Conservation (phyloP, 257 asterid species). For the Haberlea rhodopensis region DNA sequence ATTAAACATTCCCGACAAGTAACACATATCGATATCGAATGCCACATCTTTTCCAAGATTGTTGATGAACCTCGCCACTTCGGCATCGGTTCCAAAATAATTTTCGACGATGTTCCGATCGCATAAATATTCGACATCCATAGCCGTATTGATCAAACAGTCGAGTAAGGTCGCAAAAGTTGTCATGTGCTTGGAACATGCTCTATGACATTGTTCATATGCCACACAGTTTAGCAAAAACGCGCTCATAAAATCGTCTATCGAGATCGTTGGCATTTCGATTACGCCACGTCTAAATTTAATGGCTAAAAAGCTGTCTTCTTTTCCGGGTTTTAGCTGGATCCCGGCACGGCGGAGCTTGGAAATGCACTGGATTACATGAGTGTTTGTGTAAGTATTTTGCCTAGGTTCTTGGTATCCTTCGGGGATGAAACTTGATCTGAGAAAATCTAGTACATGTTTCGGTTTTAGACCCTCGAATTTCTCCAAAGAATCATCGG, state of each 20-base stretch:
- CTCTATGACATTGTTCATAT: constrained; percentile 73
- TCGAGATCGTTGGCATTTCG: constrained; percentile 64
- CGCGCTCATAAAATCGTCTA: constrained; percentile 76
- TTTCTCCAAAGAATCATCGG: constrained; percentile 36
- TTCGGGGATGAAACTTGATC: constrained; percentile 59
- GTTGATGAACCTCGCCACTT: constrained; percentile 63
- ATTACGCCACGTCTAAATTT: constrained; percentile 58
- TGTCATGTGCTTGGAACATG: constrained; percentile 68
- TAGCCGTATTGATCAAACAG: constrained; percentile 55
- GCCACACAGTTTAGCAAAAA: constrained; percentile 82
- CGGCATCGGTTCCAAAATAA: constrained; percentile 69
- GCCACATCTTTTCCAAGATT: constrained; percentile 80
- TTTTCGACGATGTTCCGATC: constrained; percentile 67
- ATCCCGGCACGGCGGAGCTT: constrained; percentile 77
- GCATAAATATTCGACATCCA: constrained; percentile 56
- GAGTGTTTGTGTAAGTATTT: constrained; percentile 27
- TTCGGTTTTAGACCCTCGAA: constrained; percentile 40
- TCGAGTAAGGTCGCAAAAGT: constrained; percentile 70
- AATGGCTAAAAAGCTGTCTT: constrained; percentile 53
- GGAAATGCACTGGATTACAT: constrained; percentile 59
- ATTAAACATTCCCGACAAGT: constrained; percentile 54
- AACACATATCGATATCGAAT: constrained; percentile 56
- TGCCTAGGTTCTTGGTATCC: constrained; percentile 32
- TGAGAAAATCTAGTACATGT: constrained; percentile 77
- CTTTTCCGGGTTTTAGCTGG: constrained; percentile 34